Evolutionary conservation across 2,329 filamentous ascomycete genomes (phyloP).

Genomic region (Arthrobotrys entomopaga): DNA sequence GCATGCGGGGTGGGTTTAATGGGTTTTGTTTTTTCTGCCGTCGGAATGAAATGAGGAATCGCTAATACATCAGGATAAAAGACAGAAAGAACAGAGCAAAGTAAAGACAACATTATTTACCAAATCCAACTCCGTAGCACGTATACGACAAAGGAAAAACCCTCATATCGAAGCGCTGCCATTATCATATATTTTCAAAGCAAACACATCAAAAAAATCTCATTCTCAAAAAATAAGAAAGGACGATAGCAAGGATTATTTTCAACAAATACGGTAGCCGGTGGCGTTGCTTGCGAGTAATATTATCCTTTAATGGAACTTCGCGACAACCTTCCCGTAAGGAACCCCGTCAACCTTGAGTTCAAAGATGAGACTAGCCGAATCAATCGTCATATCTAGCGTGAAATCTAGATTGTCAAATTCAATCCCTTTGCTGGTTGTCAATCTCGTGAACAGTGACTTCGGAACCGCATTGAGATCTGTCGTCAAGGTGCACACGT

Average conservation of each 20-base stretch:
- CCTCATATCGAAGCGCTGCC: background rate
- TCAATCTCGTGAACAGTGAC: conserved; percentile 77
- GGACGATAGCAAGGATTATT: conserved; percentile 5
- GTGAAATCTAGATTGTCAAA: conserved; percentile 86
- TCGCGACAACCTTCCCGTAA: conserved; percentile 80
- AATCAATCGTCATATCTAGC: conserved; percentile 83
- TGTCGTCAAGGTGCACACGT: conserved; percentile 83
- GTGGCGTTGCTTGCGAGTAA: background rate
- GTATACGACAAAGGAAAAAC: conserved; percentile 16
- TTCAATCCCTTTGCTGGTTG: conserved; percentile 80
- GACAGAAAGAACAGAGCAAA: conserved; percentile 5
- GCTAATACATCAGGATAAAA: conserved; percentile 46
- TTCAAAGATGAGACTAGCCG: conserved; percentile 79
- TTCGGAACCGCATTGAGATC: conserved; percentile 80
- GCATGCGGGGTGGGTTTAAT: background rate
- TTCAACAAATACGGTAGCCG: background rate
- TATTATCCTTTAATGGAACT: conserved; percentile 74
- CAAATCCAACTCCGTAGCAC: conserved; percentile 46
- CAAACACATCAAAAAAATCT: conserved; percentile 1
- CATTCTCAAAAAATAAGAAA: conserved; percentile 11
- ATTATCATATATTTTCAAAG: too few relatives aligned
- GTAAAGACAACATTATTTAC: conserved; percentile 2
- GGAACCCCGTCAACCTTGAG: conserved; percentile 80
- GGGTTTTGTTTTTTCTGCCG: conserved; percentile 14
- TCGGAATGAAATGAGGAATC: conserved; percentile 13